A percentile compares a stretch with the other conserved stretches of the same genome.
Conservation (phyloP, 441 rosid species). For the Mallotus repandus region DNA sequence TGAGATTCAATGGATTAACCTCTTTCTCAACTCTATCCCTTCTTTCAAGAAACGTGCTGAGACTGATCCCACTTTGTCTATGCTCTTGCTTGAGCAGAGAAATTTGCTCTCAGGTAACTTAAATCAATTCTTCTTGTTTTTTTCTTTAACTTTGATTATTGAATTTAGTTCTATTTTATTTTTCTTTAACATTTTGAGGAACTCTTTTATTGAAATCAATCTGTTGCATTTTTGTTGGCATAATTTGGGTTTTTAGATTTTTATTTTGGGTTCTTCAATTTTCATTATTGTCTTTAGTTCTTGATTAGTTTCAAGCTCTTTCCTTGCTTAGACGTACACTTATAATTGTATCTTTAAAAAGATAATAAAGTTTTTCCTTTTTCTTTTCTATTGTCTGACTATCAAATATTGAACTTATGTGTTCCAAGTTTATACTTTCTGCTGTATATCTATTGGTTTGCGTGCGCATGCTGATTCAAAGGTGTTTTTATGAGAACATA, state of each 20-base stretch:
- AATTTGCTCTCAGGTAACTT: slow-evolving; percentile 71
- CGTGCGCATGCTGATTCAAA: slow-evolving; percentile 56
- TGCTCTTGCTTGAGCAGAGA: slow-evolving; percentile 67
- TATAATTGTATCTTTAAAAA: too few relatives aligned
- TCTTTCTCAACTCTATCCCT: slow-evolving; percentile 81
- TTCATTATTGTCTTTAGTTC: not conserved
- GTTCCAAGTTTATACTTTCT: not conserved
- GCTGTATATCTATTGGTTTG: slow-evolving; percentile 53
- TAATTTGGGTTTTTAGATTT: slow-evolving; percentile 2
- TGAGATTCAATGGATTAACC: slow-evolving; percentile 86
- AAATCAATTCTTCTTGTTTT: too few relatives aligned
- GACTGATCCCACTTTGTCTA: slow-evolving; percentile 67
- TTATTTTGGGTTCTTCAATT: not conserved
- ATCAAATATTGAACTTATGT: not conserved
- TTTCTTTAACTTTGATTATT: too few relatives aligned
- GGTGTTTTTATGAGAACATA: slow-evolving; percentile 47
- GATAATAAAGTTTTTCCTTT: not conserved
- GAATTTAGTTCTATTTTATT: too few relatives aligned
- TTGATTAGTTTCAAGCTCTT: not conserved
- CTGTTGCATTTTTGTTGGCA: not conserved
- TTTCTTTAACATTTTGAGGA: too few relatives aligned
- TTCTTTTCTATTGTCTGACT: not conserved
- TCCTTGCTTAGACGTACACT: not conserved
- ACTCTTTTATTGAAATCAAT: not conserved
- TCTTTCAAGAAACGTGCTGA: slow-evolving; percentile 95